Evolutionary conservation across 805 yeast species (phyloP), one percentile per base, ranked within the genome.

Genomic region (Candida sphagnicola): DNA sequence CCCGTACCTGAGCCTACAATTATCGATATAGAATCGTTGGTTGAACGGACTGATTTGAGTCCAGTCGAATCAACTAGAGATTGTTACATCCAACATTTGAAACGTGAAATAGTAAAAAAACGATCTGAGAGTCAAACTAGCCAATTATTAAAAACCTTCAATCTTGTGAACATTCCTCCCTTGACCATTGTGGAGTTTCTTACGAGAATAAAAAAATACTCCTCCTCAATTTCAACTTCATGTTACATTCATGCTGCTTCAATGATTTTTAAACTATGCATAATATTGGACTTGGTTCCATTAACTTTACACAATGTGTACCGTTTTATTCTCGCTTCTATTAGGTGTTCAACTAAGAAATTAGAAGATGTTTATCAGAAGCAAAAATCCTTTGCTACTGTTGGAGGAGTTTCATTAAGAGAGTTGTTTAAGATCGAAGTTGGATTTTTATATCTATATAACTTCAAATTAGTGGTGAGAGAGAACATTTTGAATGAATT

Each of bases 311-410:
- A 52, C 28, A 68, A 68, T 42, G 68, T 61, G n/a, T 57, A 68
- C 42, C 49, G 74, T 31, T 53, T 66, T 33, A 51, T 67, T 11
- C 50, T 67, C 40, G 72, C 70, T 4, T 60, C 61, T 48, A 52
- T 68, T 8, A 54, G 74, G 38, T 67, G 73, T 43, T 65, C 62
- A 56, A 65, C 69, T 10, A 68, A 68, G 45, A 59, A 52, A 14
- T 46, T 67, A 33, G 74, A 68, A 43, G 74, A 68, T 40, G 49
- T 68, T 8, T 60, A 63, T 47, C 74, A 67, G 41, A 65, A 61
- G 38, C 74, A 68, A 39, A 56, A 58, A 41, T 43, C 60, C 14
- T 68, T 65, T 49, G 67, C 72, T 3, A 61, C 66, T 2, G 72
- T 68, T 5, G 72, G 70, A 3, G 74, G 74, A 1, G 69, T 67